Conservation (phyloP, 208 protist genomes). For the Leptomonas pyrrhocoris region DNA sequence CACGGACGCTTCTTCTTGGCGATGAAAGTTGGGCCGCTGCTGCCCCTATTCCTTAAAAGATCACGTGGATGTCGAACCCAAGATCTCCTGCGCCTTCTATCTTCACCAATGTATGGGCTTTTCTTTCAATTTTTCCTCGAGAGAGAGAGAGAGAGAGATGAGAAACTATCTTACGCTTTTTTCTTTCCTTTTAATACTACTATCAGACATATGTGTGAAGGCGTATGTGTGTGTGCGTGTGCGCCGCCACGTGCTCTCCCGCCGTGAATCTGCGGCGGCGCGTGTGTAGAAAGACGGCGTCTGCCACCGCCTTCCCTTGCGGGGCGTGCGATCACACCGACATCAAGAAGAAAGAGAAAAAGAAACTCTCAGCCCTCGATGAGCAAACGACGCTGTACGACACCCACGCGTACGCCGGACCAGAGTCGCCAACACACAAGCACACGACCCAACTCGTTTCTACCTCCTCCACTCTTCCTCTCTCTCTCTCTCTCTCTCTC, state of each 20-base stretch:
- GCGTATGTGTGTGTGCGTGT: constrained; percentile 2
- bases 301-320: not conserved
- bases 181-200: constrained; percentile 7
- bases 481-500: constrained; percentile 1
- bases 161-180: not conserved
- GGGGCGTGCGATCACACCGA: too few species aligned
- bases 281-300: not conserved
- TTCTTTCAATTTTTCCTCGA: constrained; percentile 1
- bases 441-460: not conserved
- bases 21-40: too few species aligned
- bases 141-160: not conserved
- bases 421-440: not conserved
- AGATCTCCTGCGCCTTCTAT: too few species aligned
- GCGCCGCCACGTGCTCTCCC: not conserved
- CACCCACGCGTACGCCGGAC: not conserved
- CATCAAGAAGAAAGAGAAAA: not conserved
- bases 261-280: too few species aligned
- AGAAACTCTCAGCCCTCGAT: not conserved
- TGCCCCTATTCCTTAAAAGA: too few species aligned
- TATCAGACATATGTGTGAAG: not conserved
- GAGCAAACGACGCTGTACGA: not conserved
- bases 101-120: too few species aligned
- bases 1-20: too few species aligned
- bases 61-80: too few species aligned
- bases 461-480: not conserved